Conservation (phyloP, 768 basidiomycete genomes). For the Podaxis pistillaris region DNA sequence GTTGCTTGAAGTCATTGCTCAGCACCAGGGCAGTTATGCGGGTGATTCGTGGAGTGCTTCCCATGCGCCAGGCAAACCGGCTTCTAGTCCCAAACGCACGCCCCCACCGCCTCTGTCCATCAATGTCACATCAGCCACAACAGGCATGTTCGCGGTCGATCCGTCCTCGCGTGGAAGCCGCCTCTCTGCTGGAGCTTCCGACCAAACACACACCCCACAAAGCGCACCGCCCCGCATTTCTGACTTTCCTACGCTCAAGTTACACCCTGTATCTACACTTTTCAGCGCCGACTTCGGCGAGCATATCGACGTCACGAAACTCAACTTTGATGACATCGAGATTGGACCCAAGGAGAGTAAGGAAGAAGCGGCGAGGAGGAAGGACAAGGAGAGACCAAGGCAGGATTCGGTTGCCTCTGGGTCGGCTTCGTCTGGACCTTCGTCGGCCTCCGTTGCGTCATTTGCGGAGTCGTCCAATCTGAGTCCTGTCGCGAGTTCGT, state of each 20-base stretch:
- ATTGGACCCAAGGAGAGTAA: slow-evolving; percentile 12
- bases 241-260: slow-evolving; percentile 63
- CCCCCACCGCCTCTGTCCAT: slow-evolving; percentile 41
- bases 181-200: slow-evolving; percentile 14
- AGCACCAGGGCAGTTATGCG: slow-evolving; percentile 8
- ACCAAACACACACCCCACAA: slow-evolving; percentile 38
- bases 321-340: slow-evolving; percentile 14
- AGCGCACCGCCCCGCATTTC: slow-evolving; percentile 66
- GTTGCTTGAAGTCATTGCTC: slow-evolving; percentile 24
- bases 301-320: slow-evolving; percentile 31
- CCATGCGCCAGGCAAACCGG: slow-evolving; percentile 7
- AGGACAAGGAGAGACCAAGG: slow-evolving; percentile 50
- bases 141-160: slow-evolving; percentile 24
- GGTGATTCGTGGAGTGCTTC: slow-evolving; percentile 9
- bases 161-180: slow-evolving; percentile 24
- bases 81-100: slow-evolving; percentile 31
- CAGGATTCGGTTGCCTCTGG: slow-evolving; percentile 11
- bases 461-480: slow-evolving; percentile 5
- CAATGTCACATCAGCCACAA: slow-evolving; percentile 26
- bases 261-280: slow-evolving; percentile 74
- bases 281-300: slow-evolving; percentile 71
- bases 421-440: slow-evolving; percentile 4
- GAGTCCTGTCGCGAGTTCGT: slow-evolving; percentile 2
- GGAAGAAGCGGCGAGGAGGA: slow-evolving; percentile 5
- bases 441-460: slow-evolving; percentile 6